Base-by-base conservation (phyloP, 306 rosid species). In the Quercus cerris region DNA sequence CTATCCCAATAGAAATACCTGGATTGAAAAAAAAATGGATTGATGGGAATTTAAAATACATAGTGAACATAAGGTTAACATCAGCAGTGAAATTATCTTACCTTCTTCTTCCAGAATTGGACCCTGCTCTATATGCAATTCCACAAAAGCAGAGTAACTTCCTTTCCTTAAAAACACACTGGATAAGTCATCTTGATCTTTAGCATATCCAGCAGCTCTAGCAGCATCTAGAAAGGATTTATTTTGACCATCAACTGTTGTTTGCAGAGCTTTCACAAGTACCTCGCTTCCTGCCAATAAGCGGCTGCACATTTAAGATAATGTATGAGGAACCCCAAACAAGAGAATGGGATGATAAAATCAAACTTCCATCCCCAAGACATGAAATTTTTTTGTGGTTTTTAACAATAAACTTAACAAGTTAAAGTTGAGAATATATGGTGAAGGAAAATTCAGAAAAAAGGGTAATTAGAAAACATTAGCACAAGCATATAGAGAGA, bases 91-190 rank as follows among this genome's bases (percentile, higher is more conserved):
- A 64, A 75, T 70, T 77, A 75, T 28, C 58, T 31, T 73, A 93
- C 99, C 96, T 91, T 95, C 98, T 14, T 91, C 93, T 85, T 95
- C 99, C 82, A 95, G 77, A 85, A 88, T 84, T 71, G 99, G 99
- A 15, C 99, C 98, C 83, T 95, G 99, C 82, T 93, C 99, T 73
- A 95, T 95, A 86, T 93, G 97, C 86, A 95, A 84, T 79, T 95
- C 99, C 61, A 95, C 75, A 84, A 95, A 95, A 81, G 97, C 99
- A 68, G 97, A 93, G 88, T 91, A 95, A 46, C 86, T 78, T 80
- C 92, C 99, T 81, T 90, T 93, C 83, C 83, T 83, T 46, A 93
- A 75, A 77, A 90, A 90, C 67, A 93, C 95, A 18, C 91, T 87
- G 9, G 92, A 89, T 75, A 95, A 52, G 77, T 88, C 94, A 73